These are phyloP conservation scores for Cadophora sp. DNA, from an alignment of 2,329 filamentous ascomycete species.

Conservation along the genomic window DNA sequence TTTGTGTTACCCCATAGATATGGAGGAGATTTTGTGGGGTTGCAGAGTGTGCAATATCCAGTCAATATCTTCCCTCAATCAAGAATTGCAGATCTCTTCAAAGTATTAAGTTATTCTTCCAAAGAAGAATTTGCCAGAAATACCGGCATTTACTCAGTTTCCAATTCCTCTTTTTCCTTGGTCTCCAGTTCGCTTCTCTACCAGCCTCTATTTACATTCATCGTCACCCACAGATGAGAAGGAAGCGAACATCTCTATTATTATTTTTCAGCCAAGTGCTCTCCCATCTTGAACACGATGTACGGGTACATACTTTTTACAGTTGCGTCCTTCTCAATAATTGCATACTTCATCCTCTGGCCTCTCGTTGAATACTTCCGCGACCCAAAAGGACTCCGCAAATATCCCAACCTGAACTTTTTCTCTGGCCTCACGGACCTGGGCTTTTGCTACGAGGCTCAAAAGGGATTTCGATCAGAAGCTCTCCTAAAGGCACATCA, in stretches of 20 bases:
- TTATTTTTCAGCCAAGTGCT: not conserved
- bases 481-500: slow-evolving; percentile 54
- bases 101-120: no score
- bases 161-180: not conserved
- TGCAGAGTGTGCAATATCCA: not conserved
- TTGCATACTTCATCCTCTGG: slow-evolving; percentile 48
- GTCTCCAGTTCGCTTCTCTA: not conserved
- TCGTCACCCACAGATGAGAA: not conserved
- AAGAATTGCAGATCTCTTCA: no score
- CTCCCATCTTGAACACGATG: slow-evolving; percentile 14
- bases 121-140: no score
- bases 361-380: slow-evolving; percentile 53
- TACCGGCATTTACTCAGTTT: not conserved
- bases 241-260: no score
- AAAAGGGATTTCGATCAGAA: slow-evolving; percentile 52
- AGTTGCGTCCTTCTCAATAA: slow-evolving; percentile 5
- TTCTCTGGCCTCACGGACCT: slow-evolving; percentile 55
- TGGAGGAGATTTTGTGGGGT: not conserved
- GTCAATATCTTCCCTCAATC: no score
- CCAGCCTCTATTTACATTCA: slow-evolving; percentile 1
- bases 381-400: slow-evolving; percentile 56
- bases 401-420: slow-evolving; percentile 52
- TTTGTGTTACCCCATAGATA: not conserved
- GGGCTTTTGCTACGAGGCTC: slow-evolving; percentile 55
- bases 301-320: slow-evolving; percentile 24